Base-by-base conservation (phyloP, 1,139 yeast species). In the Sugiyamaella pinicola region DNA sequence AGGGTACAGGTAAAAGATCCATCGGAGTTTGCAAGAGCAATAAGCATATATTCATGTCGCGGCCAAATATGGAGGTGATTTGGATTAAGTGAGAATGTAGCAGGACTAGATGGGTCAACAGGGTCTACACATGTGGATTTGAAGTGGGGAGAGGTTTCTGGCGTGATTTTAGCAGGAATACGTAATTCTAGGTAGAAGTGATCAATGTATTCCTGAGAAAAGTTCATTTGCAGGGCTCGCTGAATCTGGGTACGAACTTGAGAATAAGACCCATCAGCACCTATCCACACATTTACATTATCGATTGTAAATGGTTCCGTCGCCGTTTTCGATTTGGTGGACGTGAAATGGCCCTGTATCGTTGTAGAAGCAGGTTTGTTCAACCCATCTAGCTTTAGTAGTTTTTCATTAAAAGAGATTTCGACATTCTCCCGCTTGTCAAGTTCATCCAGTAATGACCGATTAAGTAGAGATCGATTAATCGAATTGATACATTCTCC, bases 61-160 rank as follows among this genome's bases (percentile, higher is more conserved):
- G 98, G 97, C 98, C 98, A 91, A 48, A 91, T 88, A 65, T 91
- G 98, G 53, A 91, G 76, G 67, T 87, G 90, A 69, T 87, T 83
- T 2, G 89, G 84, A 61, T 85, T 83, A 44, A 89, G 75, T 17
- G 73, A 69, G 61, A 81, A 85, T 15, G 31, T 47, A 10, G n/a
- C 54, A 22, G 21, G n/a, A 9, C 17, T 29, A 8, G 31, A 18
- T 7, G 37, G 29, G 9, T 41, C 43, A 3, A 31, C 39, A 9
- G 39, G 26, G 13, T 39, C 41, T 1, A 46, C 12, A 17, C 49
- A 46, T 8, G 44, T 28, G 12, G 49, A 46, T 3, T 49, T 35
- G 17, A 41, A 49, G 4, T 49, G 26, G 15, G 12, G 7, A 3
- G 51, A 31, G 10, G 10, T 26, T 13, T 13, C 22, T 7, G 63